Evolutionary conservation across 1,284 basidiomycete genomes (phyloP), one percentile per base, ranked within the genome.

Genomic region (Cronartium quercuum): DNA sequence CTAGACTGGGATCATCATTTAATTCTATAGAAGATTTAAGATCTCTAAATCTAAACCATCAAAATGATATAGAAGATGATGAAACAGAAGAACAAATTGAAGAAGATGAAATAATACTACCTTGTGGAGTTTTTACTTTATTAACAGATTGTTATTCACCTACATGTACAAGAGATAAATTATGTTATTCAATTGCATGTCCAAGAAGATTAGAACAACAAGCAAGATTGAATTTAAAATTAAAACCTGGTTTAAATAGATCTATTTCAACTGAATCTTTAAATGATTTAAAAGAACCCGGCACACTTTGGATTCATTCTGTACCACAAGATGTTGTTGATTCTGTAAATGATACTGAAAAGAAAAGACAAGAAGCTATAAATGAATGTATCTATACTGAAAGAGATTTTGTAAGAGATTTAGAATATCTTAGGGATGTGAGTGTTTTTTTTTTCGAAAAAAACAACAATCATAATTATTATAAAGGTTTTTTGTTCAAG

Each of bases 311-410:
- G 96, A 90, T 97, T 68, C 93, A 98, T 81, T 91, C 93, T 0
- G 96, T 98, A 0, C 91, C 95, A 6, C 88, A 91, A 81, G 95
- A 98, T 80, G 89, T 98, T 55, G 89, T 91, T 57, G 92, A 95
- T 79, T 91, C 89, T 79, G 91, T 98, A 47, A 90, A 90, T 2
- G 94, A 97, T 76, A 86, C 84, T 42, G 96, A 99, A 84, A 94
- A 96, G 86, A 95, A 89, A 82, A 87, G 96, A 1, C 96, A 99
- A 81, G 96, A 99, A 82, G 92, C 94, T 40, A 98, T 99, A 84
- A 98, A 98, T 82, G 96, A 99, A 84, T 92, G 97, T 77, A 95
- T 98, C 70, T 97, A 97, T 82, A 98, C 96, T 18, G 96, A 98
- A 82, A 87, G 94, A 21, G 94, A 98, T 84, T 98, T 98, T 83